Percentiles rank a stretch among this genome's conserved stretches.
Evolutionary conservation across 208 protist species (phyloP).

Genomic region (Trypanosoma platydactyli): DNA sequence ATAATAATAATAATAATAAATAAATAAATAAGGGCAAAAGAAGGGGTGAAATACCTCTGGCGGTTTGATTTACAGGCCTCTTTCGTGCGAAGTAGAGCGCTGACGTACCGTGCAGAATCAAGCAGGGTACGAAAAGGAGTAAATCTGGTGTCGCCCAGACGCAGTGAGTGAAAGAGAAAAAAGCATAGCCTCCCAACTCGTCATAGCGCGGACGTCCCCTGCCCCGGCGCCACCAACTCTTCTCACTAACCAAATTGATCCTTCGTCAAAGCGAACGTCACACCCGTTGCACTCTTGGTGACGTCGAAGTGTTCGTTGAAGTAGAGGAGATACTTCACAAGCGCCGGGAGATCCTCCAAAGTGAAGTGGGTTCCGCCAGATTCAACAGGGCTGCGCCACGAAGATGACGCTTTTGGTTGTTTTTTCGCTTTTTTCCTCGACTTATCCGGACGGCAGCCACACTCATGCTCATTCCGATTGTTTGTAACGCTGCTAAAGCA

Average conservation of each 20-base stretch:
- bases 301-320: constrained; percentile 36
- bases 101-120: no score
- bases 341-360: constrained; percentile 20
- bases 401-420: neutral
- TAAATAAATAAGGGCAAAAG: no score
- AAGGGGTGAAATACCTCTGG: no score
- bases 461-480: neutral
- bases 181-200: no score
- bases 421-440: constrained; percentile 2
- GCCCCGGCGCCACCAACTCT: no score
- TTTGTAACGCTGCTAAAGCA: constrained; percentile 19
- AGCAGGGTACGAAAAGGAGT: no score
- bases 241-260: neutral
- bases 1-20: no score
- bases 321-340: constrained; percentile 35
- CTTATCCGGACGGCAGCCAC: no score
- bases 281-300: constrained; percentile 6
- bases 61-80: no score
- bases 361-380: constrained; percentile 7
- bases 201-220: no score
- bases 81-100: no score
- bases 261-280: constrained; percentile 20
- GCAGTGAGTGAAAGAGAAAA: neutral
- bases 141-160: no score
- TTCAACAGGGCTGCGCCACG: neutral